Base-by-base conservation (phyloP, 106 monocot species). In the Dendrobium officinale region DNA sequence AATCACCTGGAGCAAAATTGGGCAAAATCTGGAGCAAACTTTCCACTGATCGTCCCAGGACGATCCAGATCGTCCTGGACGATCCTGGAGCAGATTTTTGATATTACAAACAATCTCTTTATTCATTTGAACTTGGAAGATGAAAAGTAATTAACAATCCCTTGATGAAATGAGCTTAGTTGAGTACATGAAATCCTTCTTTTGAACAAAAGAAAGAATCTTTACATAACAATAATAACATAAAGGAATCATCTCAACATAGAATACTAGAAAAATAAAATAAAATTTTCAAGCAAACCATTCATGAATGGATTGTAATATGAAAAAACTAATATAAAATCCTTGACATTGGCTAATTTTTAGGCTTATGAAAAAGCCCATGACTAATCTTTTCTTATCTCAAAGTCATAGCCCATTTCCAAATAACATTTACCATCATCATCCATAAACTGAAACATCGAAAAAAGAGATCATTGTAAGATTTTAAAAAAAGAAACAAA, bases 381-480 rank as follows among this genome's bases (percentile, higher is more conserved):
- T 4, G 70, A 27, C 85, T 81, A 85, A 9, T 85, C 85, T 29
- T 81, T 85, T n/a, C 43, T 49, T 67, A 81, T 85, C 64, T 81
- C 81, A 55, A 85, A 81, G 72, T 64, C 67, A 81, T 77, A 80
- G 42, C 22, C 73, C 67, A 81, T 72, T 13, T 85, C 81, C 68
- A 85, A 45, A 75, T 80, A 51, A 42, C 77, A 72, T 42, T 81
- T 85, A 0, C 77, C 81, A 68, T 84, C 77, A 54, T 80, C 84
- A 68, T 80, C 80, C 48, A 80, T 37, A 70, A 77, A 80, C 80
- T 80, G 80, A 42, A 77, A 72, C n/a, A 26, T 49, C 22, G 8
- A 76, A 4, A 45, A 47, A 48, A 22, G 42, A 47, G 4, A 26
- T 19, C 26, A 1, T 49, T 9, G 27, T 49, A 47, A 42, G 73